Conservation (phyloP, 2,329 filamentous ascomycete species). For the Aspergillus puulaauensis region DNA sequence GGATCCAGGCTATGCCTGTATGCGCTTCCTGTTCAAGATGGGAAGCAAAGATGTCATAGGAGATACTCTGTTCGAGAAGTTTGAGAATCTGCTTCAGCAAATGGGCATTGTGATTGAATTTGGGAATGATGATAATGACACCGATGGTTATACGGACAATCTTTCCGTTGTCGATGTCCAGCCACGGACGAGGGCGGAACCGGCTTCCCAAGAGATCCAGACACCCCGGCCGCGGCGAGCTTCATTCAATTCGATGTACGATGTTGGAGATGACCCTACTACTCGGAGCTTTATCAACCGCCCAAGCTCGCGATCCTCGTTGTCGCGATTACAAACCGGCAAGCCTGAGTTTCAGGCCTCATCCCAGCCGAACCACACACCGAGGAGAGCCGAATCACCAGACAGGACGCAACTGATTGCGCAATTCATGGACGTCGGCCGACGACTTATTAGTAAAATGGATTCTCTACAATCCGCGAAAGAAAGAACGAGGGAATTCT, state of each 20-base stretch:
- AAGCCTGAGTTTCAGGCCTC: conserved; percentile 35
- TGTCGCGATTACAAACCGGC: conserved; percentile 42
- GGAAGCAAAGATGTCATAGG: conserved; percentile 60
- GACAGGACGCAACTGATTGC: conserved; percentile 39
- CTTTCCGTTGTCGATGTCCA: conserved; percentile 24
- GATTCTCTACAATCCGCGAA: conserved; percentile 25
- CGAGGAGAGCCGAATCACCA: conserved; percentile 19
- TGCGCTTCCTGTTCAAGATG: conserved; percentile 76
- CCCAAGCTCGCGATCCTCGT: conserved; percentile 44
- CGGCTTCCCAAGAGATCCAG: conserved; percentile 26
- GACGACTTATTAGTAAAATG: conserved; percentile 34
- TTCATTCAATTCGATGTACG: conserved; percentile 55
- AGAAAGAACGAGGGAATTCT: conserved; percentile 27
- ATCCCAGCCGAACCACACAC: conserved; percentile 16
- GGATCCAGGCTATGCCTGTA: conserved; percentile 73
- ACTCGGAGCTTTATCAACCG: conserved; percentile 39
- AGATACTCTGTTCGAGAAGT: conserved; percentile 65
- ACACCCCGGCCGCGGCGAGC: conserved; percentile 46
- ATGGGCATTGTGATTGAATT: conserved; percentile 73
- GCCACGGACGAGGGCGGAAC: conserved; percentile 19
- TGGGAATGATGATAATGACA: conserved; percentile 43
- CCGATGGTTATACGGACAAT: conserved; percentile 29
- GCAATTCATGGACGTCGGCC: conserved; percentile 41
- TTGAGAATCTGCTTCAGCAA: conserved; percentile 64
- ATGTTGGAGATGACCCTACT: conserved; percentile 54